Conservation (phyloP, 1,284 basidiomycete genomes). For the Rhodofomes roseus region DNA sequence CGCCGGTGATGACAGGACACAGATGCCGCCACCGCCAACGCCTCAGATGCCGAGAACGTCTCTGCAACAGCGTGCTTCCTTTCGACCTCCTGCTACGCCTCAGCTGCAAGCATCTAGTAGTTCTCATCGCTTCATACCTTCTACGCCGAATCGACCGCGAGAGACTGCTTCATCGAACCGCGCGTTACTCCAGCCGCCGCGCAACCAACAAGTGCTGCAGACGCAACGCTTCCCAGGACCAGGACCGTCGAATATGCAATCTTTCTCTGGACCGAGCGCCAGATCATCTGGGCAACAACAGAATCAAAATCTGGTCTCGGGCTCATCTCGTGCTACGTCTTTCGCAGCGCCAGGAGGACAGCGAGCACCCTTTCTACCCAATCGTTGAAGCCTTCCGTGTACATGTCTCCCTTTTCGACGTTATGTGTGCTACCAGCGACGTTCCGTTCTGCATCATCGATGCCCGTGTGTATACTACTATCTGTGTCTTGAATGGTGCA, state of each 20-base stretch:
- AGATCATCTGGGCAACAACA: constrained; percentile 3
- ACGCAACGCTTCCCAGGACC: constrained; percentile 13
- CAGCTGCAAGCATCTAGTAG: constrained; percentile 6
- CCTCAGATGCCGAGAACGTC: constrained; percentile 8
- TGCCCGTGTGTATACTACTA: too few relatives aligned
- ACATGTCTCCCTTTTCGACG: too few relatives aligned
- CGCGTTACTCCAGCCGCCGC: constrained; percentile 17
- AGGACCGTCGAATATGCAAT: not conserved
- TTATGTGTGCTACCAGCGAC: too few relatives aligned
- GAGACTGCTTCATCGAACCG: constrained; percentile 14
- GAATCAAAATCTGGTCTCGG: not conserved
- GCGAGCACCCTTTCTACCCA: constrained; percentile 17
- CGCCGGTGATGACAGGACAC: not conserved
- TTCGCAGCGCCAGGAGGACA: constrained; percentile 13
- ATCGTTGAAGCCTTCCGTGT: not conserved
- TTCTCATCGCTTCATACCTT: constrained; percentile 14
- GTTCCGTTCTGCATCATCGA: too few relatives aligned
- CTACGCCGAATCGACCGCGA: constrained; percentile 11
- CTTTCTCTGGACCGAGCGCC: constrained; percentile 6
- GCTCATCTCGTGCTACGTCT: constrained; percentile 9
- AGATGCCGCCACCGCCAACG: constrained; percentile 13
- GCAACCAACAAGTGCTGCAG: not conserved
- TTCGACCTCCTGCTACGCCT: constrained; percentile 11
- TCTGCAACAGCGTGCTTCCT: constrained; percentile 13
- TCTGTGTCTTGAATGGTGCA: too few relatives aligned